phyloP scores from a whole-genome alignment of 371 early-diverging fungal species.

The Lichtheimia hyalospora region DNA sequence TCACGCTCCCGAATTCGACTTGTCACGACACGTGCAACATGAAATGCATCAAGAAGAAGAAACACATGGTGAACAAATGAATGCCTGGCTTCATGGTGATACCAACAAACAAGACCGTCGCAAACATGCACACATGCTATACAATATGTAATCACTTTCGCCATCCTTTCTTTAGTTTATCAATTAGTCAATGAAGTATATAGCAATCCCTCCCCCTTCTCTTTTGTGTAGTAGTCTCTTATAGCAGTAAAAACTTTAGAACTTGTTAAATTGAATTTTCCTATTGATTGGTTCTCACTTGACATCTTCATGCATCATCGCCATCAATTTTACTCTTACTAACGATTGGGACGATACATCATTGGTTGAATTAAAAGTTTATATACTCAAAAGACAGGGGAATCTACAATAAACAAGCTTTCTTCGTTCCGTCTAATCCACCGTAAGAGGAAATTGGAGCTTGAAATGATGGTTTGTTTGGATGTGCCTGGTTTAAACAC shows the following conservation, averaged over 20 bases:
- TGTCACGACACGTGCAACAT: conserved; percentile 22
- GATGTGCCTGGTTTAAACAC: conserved; percentile 71
- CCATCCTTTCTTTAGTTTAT: no score
- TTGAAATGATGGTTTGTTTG: conserved; percentile 64
- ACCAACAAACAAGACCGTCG: not conserved
- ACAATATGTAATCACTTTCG: not conserved
- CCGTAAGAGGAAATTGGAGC: conserved; percentile 61
- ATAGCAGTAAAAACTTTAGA: no score
- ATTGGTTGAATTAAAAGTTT: no score
- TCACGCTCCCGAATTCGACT: conserved; percentile 20
- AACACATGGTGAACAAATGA: conserved; percentile 22
- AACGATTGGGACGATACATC: no score
- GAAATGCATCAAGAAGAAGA: conserved; percentile 35
- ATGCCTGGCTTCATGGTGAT: conserved; percentile 19
- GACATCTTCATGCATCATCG: no score
- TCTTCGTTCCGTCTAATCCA: conserved; percentile 80
- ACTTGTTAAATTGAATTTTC: no score
- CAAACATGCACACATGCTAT: not conserved
- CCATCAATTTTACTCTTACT: no score
- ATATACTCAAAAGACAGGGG: conserved; percentile 61
- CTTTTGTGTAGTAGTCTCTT: no score
- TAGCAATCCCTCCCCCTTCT: no score
- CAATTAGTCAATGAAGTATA: no score
- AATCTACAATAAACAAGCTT: conserved; percentile 65
- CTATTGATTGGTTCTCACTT: no score